phyloP scores from a whole-genome alignment of 768 basidiomycete species.

The Cytidiella melzeri region DNA sequence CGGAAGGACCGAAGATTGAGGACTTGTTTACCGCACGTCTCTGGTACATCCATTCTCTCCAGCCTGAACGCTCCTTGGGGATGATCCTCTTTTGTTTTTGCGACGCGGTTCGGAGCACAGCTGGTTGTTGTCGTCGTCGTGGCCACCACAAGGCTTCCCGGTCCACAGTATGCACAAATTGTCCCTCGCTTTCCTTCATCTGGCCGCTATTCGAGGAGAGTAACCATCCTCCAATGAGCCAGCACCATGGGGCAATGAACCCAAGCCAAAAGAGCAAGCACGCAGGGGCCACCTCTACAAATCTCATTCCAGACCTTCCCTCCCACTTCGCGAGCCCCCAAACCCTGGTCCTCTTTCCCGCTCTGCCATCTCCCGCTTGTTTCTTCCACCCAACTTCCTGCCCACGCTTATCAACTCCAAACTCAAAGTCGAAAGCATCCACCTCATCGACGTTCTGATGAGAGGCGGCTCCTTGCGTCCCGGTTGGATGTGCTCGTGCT shows the following conservation, averaged over 20 bases:
- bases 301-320: not conserved
- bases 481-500: too few species aligned
- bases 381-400: too few species aligned
- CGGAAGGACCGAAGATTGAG: not conserved
- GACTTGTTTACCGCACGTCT: not conserved
- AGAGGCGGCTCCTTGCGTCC: too few species aligned
- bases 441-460: too few species aligned
- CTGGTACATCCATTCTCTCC: not conserved
- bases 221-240: constrained; percentile 76
- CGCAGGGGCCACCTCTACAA: constrained; percentile 12
- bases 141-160: constrained; percentile 20
- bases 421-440: too few species aligned
- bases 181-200: constrained; percentile 31
- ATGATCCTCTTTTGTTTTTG: too few species aligned
- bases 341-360: too few species aligned
- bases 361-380: too few species aligned
- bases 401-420: too few species aligned
- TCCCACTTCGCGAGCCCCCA: too few species aligned
- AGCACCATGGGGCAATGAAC: constrained; percentile 66
- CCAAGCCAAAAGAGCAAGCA: constrained; percentile 68
- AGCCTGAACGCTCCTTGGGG: not conserved
- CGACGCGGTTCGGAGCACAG: constrained; percentile 15
- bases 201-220: constrained; percentile 33
- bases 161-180: constrained; percentile 24
- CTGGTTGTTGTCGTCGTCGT: constrained; percentile 36